These are phyloP conservation scores for Nannochloris sp. DNA, from an alignment of 139 green algal genomes.

Conservation along the genomic window DNA sequence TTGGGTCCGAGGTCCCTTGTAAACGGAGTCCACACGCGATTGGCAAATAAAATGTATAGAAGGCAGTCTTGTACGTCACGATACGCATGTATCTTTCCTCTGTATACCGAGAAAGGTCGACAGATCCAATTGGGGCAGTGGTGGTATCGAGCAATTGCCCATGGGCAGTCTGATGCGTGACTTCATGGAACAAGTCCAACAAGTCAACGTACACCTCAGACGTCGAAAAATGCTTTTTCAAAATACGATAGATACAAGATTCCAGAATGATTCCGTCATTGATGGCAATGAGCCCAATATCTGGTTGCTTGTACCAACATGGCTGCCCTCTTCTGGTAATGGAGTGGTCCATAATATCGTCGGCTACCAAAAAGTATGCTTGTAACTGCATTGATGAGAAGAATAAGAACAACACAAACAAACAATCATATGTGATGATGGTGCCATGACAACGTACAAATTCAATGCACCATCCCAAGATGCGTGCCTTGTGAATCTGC, in stretches of 20 bases:
- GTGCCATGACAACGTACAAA: slow-evolving; percentile 40
- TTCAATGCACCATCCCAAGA: slow-evolving; percentile 97
- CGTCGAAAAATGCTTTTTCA: slow-evolving; percentile 66
- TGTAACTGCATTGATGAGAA: slow-evolving; percentile 59
- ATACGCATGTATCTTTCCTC: slow-evolving; percentile 88
- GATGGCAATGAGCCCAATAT: slow-evolving; percentile 83
- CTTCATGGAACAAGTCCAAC: slow-evolving; percentile 94
- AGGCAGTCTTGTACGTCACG: slow-evolving; percentile 92
- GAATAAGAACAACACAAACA: slow-evolving; percentile 1
- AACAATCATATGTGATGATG: slow-evolving; percentile 20
- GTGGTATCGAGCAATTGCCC: slow-evolving; percentile 95
- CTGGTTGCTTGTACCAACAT: slow-evolving; percentile 90
- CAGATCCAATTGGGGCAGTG: slow-evolving; percentile 75
- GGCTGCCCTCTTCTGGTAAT: slow-evolving; percentile 92
- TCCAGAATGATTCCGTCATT: slow-evolving; percentile 98
- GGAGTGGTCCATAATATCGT: slow-evolving; percentile 98
- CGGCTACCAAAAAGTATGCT: slow-evolving; percentile 95
- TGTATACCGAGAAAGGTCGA: slow-evolving; percentile 76
- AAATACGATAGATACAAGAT: slow-evolving; percentile 83
- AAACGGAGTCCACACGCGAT: slow-evolving; percentile 85
- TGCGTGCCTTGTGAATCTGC: slow-evolving; percentile 65
- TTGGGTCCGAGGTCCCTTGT: slow-evolving; percentile 49
- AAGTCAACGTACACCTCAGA: slow-evolving; percentile 55
- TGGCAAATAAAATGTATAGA: slow-evolving; percentile 95
- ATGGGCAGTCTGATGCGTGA: slow-evolving; percentile 87